Evolutionary conservation across 352 stramenopile species (phyloP), one percentile per base, ranked within the genome.

Genomic region (Pythium guiyangense): DNA sequence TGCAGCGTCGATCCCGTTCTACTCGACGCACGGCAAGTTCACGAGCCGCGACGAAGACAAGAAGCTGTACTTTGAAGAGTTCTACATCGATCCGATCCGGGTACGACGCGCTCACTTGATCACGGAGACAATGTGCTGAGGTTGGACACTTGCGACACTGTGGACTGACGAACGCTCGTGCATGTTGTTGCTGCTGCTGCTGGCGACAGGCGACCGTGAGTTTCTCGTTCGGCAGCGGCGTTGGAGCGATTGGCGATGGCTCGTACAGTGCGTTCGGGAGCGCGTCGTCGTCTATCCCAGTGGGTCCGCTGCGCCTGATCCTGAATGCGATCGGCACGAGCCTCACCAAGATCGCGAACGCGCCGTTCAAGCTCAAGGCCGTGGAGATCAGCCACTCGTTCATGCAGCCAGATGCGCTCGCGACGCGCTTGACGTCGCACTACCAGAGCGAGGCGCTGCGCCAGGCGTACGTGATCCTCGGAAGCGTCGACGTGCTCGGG

Each of bases 61-160:
- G 49, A 96, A 96, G 53, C 62, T 96, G 11, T 96, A 96, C 63
- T 94, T 96, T 42, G 86, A 96, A 74, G 85, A 94, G 63, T 94
- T 96, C 53, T 71, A 88, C 50, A 91, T 96, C 57, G 78, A 90
- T 34, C 71, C 81, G 15, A 96, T 96, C 49, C 69, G 77, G 35
- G 74, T 84, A 73, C 50, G 73, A 71, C 18, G 8, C 8, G 18
- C 14, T 27, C 15, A 20, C 14, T 14, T 45, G 39, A 10, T 37
- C 31, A 10, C 12, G 10, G 6, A 10, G 31, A 37, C 8, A 8
- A 14, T 6, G 29, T 9, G 29, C 9, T 34, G 29, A 10, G 29
- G 29, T 34, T 34, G 9, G 5, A 9, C 31, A 14, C 9, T 45
- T 15, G 39, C 39, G 14, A 22, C 15, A 18, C 22, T 4, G 4